Evolutionary conservation across 352 stramenopile species (phyloP).

Genomic region (Pythium rhizo-oryzae): DNA sequence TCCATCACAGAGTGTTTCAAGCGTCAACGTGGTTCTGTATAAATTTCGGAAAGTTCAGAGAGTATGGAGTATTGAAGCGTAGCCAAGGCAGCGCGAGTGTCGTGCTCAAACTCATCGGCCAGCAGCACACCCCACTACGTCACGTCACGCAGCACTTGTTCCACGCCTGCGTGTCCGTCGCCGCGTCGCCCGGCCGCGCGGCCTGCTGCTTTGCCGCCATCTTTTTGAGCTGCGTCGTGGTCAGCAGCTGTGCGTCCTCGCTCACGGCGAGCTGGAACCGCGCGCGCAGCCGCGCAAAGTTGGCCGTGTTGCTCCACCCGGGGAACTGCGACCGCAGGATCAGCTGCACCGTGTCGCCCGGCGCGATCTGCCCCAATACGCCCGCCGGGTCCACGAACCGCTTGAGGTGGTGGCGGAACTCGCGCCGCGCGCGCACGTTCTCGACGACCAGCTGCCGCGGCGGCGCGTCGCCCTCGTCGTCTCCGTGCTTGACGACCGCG

Average conservation of each 20-base stretch:
- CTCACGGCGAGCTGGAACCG: constrained; percentile 21
- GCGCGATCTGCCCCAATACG: constrained; percentile 42
- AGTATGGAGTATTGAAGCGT: too few relatives aligned
- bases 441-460: constrained; percentile 34
- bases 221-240: background rate
- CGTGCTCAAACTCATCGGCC: too few relatives aligned
- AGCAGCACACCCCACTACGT: too few relatives aligned
- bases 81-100: too few relatives aligned
- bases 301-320: constrained; percentile 67
- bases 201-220: too few relatives aligned
- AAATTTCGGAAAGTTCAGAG: too few relatives aligned
- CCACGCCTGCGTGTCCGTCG: too few relatives aligned
- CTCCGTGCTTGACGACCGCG: constrained; percentile 37
- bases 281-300: constrained; percentile 54
- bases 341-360: constrained; percentile 53
- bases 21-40: too few relatives aligned
- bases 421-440: constrained; percentile 54
- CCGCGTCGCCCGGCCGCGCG: too few relatives aligned
- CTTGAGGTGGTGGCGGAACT: constrained; percentile 63
- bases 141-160: too few relatives aligned
- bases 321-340: constrained; percentile 62
- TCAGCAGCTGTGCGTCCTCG: constrained; percentile 19
- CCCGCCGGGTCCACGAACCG: constrained; percentile 37
- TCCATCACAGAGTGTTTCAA: too few relatives aligned
- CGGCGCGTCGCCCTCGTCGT: constrained; percentile 26